A percentile compares a stretch with the other conserved stretches of the same genome.
Evolutionary conservation across 176 grass and related monocot species (phyloP).

Genomic region (Ananas comosus): DNA sequence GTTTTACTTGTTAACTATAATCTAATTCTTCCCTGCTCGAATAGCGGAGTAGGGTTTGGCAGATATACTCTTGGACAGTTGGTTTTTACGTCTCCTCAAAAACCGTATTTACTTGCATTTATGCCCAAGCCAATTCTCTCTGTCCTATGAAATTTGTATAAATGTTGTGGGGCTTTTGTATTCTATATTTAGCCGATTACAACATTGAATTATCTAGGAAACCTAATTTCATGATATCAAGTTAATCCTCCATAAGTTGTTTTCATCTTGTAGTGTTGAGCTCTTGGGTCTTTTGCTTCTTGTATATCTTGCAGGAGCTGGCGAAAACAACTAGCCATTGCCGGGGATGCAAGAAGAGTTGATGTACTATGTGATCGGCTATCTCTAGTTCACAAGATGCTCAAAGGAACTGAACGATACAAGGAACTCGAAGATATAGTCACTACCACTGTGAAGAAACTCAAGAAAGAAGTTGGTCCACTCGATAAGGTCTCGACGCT

Average conservation of each 20-base stretch:
- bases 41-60: too few relatives aligned
- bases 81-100: too few relatives aligned
- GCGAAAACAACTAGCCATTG: slow-evolving; percentile 63
- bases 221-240: background rate
- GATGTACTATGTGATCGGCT: slow-evolving; percentile 76
- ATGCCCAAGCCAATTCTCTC: too few relatives aligned
- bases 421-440: slow-evolving; percentile 46
- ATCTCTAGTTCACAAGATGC: slow-evolving; percentile 57
- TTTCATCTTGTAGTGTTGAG: background rate
- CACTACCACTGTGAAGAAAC: slow-evolving; percentile 41
- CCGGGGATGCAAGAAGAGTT: slow-evolving; percentile 68
- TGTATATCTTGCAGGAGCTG: slow-evolving; percentile 27
- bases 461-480: slow-evolving; percentile 72
- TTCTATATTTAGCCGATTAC: too few relatives aligned
- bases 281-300: slow-evolving; percentile 4
- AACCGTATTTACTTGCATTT: too few relatives aligned
- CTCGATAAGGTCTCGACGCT: slow-evolving; percentile 61
- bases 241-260: slow-evolving; percentile 8
- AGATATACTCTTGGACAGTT: too few relatives aligned
- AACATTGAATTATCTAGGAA: too few relatives aligned
- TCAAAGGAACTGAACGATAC: slow-evolving; percentile 60
- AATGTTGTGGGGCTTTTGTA: too few relatives aligned
- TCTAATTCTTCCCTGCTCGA: too few relatives aligned
- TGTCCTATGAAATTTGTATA: too few relatives aligned
- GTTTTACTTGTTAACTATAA: too few relatives aligned